Base-by-base conservation (phyloP, 2,329 filamentous ascomycete species). In the Elsinoe necatrix region DNA sequence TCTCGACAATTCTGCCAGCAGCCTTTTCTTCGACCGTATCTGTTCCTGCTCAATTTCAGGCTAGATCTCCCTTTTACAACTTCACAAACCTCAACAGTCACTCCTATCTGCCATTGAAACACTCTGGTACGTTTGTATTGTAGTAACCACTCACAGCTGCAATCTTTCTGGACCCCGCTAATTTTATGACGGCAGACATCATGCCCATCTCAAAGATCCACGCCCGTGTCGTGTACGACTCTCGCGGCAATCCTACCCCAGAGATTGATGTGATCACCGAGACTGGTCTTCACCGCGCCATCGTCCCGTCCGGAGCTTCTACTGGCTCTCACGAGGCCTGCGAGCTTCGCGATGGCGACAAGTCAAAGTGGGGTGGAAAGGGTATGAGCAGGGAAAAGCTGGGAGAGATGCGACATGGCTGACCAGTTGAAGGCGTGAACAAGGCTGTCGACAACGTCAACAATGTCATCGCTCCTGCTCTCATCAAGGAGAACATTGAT, bases 201-300 rank as follows among this genome's bases (percentile, higher is more conserved):
- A 98, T 98, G 93, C 79, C 87, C 65, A 78, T 78, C 70, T 72
- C 71, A 65, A 77, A 77, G 72, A 77, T 78, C 68, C 75, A 78
- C 73, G 75, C 75, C 63, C 76, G 93, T 73, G 91, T 86, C 71
- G 90, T 98, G 80, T 98, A 78, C 84, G 93, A 98, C 83, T 97
- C 93, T 75, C 92, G 93, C 66, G 83, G 83, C 73, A 98, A 98
- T 85, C 93, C 93, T 70, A 98, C 93, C 72, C 92, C 96, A 71
- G 92, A 97, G 82, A 92, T 97, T 69, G 92, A 96, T 74, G 84
- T 96, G 68, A 87, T 95, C 77, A 96, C 91, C 67, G 89, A 95
- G 80, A 95, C 87, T 68, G 92, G 92, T 71, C 85, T 97, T 63
- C 91, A 96, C 84, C 90, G 92, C 72, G 91, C 92, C 73, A 96